These are phyloP conservation scores for Oleoguttula mirabilis DNA, from an alignment of 495 filamentous ascomycete species.

Conservation along the genomic window DNA sequence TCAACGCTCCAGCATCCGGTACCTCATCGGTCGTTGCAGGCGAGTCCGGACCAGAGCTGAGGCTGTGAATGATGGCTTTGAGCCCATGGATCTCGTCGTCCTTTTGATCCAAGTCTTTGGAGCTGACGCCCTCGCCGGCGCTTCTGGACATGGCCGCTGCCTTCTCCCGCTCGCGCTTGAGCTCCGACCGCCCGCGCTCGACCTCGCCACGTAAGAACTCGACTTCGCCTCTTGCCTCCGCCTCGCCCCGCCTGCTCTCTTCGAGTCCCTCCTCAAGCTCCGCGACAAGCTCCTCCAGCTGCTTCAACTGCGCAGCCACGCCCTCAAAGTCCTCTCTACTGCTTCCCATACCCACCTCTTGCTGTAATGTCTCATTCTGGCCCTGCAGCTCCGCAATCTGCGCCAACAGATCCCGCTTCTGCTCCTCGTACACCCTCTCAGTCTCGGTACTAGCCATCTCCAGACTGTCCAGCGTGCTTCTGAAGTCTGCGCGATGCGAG, in stretches of 20 bases:
- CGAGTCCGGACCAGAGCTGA: constrained; percentile 39
- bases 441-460: constrained; percentile 95
- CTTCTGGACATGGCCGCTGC: constrained; percentile 52
- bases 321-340: constrained; percentile 60
- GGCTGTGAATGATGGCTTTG: constrained; percentile 93
- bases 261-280: constrained; percentile 95
- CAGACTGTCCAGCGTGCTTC: constrained; percentile 90
- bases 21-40: too few species aligned
- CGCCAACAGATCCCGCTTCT: constrained; percentile 76
- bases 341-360: too few species aligned
- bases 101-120: constrained; percentile 79
- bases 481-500: constrained; percentile 85
- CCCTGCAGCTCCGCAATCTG: constrained; percentile 74
- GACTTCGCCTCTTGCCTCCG: constrained; percentile 89
- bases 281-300: constrained; percentile 88
- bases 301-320: constrained; percentile 81
- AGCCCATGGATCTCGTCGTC: constrained; percentile 95
- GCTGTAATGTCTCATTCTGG: constrained; percentile 44
- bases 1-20: too few species aligned
- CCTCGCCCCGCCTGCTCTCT: constrained; percentile 90
- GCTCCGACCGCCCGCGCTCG: constrained; percentile 79
- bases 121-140: constrained; percentile 18
- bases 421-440: constrained; percentile 91
- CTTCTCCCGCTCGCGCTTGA: constrained; percentile 81
- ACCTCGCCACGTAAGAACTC: constrained; percentile 95